Base-by-base conservation (phyloP, 805 yeast species). In the Ogataea ganodermae region DNA sequence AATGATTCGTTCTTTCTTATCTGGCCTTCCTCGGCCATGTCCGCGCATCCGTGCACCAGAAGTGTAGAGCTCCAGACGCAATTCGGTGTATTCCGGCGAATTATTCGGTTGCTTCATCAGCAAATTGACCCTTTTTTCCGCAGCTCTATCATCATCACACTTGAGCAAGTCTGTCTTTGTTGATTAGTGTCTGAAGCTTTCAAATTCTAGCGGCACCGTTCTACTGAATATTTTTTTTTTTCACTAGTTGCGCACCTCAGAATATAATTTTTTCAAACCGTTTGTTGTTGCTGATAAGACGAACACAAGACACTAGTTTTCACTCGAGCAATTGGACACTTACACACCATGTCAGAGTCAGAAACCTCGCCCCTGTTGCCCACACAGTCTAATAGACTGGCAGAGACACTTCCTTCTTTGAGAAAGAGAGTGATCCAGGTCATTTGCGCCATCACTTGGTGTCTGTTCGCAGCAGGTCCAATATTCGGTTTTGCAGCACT, bases 401-500 rank as follows among this genome's bases (percentile, higher is more conserved):
- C 20, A 20, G 44, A 44, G 36, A 28, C 28, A 4, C 51, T 63
- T 4, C 69, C 69, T 1, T 41, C 70, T 1, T 43, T 62, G 14
- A 48, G 49, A 9, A 48, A 53, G 9, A 66, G 81, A 51, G 44
- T 74, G 8, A 47, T 74, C 2, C 96, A 89, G 63, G 76, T 87
- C 9, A 40, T 61, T 1, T 87, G 96, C 67, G 91, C 97, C 23
- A 78, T 89, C 14, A 46, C 74, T 0, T 91, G 96, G 96, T 92
- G 97, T 69, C 69, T 91, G 12, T 72, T 89, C 31, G 89, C 96
- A 0, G 97, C 96, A 0, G 98, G 97, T 5, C 89, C 95, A 1
- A 83, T 91, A 12, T 91, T 91, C 73, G 98, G 98, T 3, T 91
- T 91, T 71, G 97, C 97, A 20, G 97, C 98, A 3, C 71, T 91